Conservation (phyloP, 495 filamentous ascomycete genomes). For the Neurospora sp. region DNA sequence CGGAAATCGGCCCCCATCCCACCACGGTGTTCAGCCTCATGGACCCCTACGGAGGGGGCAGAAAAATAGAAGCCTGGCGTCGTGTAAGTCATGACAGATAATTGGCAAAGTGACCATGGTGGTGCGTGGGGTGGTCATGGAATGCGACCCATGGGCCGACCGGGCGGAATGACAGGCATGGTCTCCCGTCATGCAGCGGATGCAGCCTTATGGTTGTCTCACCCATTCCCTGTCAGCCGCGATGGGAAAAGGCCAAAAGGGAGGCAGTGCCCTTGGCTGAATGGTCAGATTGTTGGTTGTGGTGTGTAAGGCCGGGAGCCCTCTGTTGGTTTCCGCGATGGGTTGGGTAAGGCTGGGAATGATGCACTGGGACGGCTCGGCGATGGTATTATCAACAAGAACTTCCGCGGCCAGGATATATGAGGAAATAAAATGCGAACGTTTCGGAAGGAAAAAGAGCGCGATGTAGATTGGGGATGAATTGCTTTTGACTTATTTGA, state of each 20-base stretch:
- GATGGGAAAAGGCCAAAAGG: background rate
- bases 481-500: too few relatives aligned
- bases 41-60: background rate
- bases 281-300: background rate
- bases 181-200: background rate
- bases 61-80: background rate
- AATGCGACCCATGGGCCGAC: background rate
- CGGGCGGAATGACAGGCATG: background rate
- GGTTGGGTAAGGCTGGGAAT: background rate
- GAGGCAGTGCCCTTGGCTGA: background rate
- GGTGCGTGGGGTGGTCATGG: background rate
- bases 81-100: background rate
- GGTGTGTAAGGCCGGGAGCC: background rate
- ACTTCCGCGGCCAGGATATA: too few relatives aligned
- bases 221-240: background rate
- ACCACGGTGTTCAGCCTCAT: background rate
- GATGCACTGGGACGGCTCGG: background rate
- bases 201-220: background rate
- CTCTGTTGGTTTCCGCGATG: background rate
- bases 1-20: background rate
- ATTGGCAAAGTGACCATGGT: background rate
- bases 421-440: too few relatives aligned
- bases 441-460: too few relatives aligned
- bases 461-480: too few relatives aligned
- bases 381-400: too few relatives aligned